Evolutionary conservation across 768 basidiomycete genomes (phyloP).

Genomic region (Mycena vitilis): DNA sequence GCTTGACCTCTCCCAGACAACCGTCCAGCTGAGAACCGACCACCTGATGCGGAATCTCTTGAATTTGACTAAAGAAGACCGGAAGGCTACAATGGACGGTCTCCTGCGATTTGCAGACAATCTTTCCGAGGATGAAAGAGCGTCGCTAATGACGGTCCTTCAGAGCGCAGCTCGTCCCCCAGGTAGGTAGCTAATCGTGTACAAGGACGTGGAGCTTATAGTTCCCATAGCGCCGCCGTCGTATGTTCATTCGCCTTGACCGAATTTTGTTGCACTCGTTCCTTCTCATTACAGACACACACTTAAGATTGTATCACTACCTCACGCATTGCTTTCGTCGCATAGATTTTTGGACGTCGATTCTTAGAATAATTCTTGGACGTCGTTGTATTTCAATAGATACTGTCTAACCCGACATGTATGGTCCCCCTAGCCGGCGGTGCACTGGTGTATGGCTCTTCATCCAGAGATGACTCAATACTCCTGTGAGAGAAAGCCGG

Average conservation of each 20-base stretch:
- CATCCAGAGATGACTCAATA: constrained; percentile 28
- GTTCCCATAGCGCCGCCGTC: constrained; percentile 22
- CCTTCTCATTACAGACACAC: background rate
- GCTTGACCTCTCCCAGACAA: constrained; percentile 71
- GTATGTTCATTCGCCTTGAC: constrained; percentile 20
- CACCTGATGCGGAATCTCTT: constrained; percentile 75
- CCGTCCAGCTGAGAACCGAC: constrained; percentile 76
- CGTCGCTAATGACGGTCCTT: constrained; percentile 67
- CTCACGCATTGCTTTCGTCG: background rate
- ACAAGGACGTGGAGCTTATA: background rate
- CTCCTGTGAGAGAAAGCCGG: constrained; percentile 25
- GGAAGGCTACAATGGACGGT: constrained; percentile 80
- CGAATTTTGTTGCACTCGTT: background rate
- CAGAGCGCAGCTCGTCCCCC: constrained; percentile 68
- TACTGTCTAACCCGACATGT: background rate
- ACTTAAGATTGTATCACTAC: constrained; percentile 5
- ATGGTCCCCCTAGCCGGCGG: background rate
- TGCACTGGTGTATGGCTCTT: constrained; percentile 17
- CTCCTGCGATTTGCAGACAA: constrained; percentile 79
- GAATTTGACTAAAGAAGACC: constrained; percentile 77
- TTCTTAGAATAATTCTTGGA: background rate
- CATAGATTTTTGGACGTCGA: constrained; percentile 23
- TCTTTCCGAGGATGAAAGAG: constrained; percentile 79
- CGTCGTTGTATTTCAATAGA: constrained; percentile 8
- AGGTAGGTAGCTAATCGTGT: constrained; percentile 56